These are phyloP conservation scores for Solanum paucissectum DNA, from an alignment of 257 asterid species.

Conservation along the genomic window DNA sequence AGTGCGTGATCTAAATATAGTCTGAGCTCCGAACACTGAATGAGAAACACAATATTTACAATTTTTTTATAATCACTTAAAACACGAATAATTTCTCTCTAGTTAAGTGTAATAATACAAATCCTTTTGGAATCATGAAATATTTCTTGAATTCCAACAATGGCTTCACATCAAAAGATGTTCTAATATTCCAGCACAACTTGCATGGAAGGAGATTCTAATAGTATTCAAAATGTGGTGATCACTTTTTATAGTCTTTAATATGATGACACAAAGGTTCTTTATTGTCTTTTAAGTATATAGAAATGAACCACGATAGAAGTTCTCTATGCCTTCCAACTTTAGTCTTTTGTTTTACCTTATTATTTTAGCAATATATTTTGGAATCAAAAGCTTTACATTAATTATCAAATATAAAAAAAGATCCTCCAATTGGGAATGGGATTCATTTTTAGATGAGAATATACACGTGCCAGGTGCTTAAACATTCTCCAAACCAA, in stretches of 20 bases:
- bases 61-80: too few species aligned
- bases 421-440: slow-evolving; percentile 19
- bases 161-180: not conserved
- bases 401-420: not conserved
- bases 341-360: slow-evolving; percentile 2
- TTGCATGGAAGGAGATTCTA: not conserved
- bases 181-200: not conserved
- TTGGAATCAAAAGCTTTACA: slow-evolving; percentile 4
- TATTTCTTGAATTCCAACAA: not conserved
- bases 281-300: not conserved
- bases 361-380: slow-evolving; percentile 1
- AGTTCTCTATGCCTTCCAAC: slow-evolving; percentile 13
- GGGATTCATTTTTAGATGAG: slow-evolving; percentile 2
- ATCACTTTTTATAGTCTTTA: not conserved
- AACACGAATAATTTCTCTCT: not conserved
- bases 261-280: slow-evolving; percentile 16
- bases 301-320: slow-evolving; percentile 2
- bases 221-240: not conserved
- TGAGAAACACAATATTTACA: too few species aligned
- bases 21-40: not conserved
- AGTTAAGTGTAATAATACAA: not conserved
- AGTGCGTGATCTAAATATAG: not conserved
- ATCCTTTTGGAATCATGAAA: not conserved
- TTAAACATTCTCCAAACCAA: slow-evolving; percentile 19
- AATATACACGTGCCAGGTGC: slow-evolving; percentile 33